Evolutionary conservation across 1,284 basidiomycete genomes (phyloP), one percentile per base, ranked within the genome.

Genomic region (Sphaerobolus stellatus): DNA sequence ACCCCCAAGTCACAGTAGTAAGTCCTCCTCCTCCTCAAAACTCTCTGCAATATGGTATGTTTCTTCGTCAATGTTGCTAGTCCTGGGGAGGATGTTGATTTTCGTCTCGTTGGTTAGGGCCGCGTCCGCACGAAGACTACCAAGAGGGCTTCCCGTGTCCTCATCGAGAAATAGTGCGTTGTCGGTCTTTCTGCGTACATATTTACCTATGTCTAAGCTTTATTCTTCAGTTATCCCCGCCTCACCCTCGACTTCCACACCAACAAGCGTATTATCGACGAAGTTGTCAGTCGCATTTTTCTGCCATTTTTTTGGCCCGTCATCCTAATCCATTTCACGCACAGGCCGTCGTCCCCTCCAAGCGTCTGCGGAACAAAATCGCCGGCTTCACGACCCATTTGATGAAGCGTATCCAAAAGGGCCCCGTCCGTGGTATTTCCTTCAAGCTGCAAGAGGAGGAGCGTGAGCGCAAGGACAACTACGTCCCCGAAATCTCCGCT

Each of bases 361-460:
- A 99, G 82, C 93, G 96, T 68, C 88, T 99, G 64, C 89, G 97
- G 72, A 99, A 99, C 92, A 99, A 99, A 86, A 93, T 99, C 68
- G 90, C 96, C 29, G 96, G 96, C 56, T 99, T 98, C 88, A 99
- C 97, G 64, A 99, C 96, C 68, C 97, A 99, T 75, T 82, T 99
- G 73, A 99, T 99, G 97, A 98, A 95, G 85, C 94, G 97, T 71
- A 99, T 99, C 71, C 94, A 98, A 77, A 89, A 89, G 64, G 96
- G 96, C n/a, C 97, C 97, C 67, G 97, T 99, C 62, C 94, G 95
- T 68, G 97, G 97, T 70, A 99, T 99, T 76, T 98, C 95, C 62
- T 99, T 99, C 94, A 98, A 98, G 80, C 90, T 99, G 65, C 97
- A 99, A 76, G 97, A 99, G 75, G 97, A 99, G 79, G 97, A 99